Evolutionary conservation across 257 asterid species (phyloP), one percentile per base, ranked within the genome.

Genomic region (Salvia miltiorrhiza): DNA sequence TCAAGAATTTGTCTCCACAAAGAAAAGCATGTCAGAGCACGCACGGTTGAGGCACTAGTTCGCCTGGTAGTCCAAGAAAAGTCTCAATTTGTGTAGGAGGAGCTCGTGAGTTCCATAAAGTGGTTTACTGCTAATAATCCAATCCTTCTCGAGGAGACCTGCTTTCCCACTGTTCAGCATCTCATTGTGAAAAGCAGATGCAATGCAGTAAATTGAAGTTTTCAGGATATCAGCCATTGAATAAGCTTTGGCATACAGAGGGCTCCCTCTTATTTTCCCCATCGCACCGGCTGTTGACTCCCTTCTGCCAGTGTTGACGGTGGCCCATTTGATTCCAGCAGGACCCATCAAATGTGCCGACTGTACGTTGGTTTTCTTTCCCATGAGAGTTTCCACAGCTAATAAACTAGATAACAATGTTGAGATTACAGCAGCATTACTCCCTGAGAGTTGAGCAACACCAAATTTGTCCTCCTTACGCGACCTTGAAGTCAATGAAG

Each of bases 401-500:
- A 94, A 78, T 69, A 94, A 80, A 62, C 83, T 66, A 39, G 97
- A 91, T 73, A 94, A 48, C 77, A 94, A 57, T 6, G 89, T 78
- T 8, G 97, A 91, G 60, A 90, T 73, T 48, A 86, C 97, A 70
- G 91, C 79, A 58, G 88, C 84, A 75, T 89, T 89, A 81, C 95
- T 83, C 23, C 96, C 96, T 17, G 97, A 85, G 73, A 91, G 88
- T 71, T 94, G 99, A 63, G 97, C 97, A 52, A 89, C 92, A 4
- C 99, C 99, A 66, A 80, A 94, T 43, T 85, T 79, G 76, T 94
- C 99, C 86, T 91, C 99, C 80, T 81, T 94, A 52, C 72, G 96
- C 10, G 99, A 94, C 60, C 87, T 77, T 49, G 94, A 79, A 19
- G 97, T 94, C 79, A 94, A 69, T 19, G 96, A 89, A 72, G 96